Evolutionary conservation across 345 rosid species (phyloP).

Genomic region (Citropsis articulata): DNA sequence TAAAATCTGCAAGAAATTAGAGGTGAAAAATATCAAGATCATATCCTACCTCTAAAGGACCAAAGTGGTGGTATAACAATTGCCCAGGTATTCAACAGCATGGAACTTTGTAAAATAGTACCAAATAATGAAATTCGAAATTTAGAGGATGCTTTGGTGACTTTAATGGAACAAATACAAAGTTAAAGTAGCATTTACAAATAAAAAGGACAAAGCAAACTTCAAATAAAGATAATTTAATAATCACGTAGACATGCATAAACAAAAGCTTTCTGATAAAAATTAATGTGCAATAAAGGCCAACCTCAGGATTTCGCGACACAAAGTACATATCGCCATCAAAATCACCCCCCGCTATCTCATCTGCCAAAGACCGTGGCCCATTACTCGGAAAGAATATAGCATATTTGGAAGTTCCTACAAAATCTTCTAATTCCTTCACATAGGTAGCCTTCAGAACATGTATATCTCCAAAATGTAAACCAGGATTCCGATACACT

Average conservation of each 20-base stretch:
- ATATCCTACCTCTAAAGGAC: neutral
- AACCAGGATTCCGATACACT: conserved; percentile 80
- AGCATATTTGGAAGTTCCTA: conserved; percentile 74
- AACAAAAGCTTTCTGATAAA: neutral
- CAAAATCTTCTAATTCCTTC: conserved; percentile 43
- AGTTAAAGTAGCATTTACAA: neutral
- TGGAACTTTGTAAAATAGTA: neutral
- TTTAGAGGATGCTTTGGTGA: neutral
- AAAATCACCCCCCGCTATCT: conserved; percentile 76
- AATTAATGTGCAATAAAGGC: conserved; percentile 8
- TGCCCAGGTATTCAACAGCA: neutral
- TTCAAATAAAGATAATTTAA: neutral
- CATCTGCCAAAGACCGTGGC: conserved; percentile 72
- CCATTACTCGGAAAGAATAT: conserved; percentile 70
- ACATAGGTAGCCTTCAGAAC: conserved; percentile 58
- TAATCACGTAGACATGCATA: neutral
- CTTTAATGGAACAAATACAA: neutral
- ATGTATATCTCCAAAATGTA: conserved; percentile 87
- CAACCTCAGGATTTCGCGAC: conserved; percentile 71
- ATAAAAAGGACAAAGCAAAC: neutral
- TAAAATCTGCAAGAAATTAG: neutral
- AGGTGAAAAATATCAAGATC: neutral
- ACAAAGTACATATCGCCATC: conserved; percentile 81
- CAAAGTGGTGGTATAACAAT: neutral
- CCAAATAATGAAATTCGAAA: neutral